Evolutionary conservation across 2,329 filamentous ascomycete species (phyloP).

Genomic region (Ceratocystis alfenasii): DNA sequence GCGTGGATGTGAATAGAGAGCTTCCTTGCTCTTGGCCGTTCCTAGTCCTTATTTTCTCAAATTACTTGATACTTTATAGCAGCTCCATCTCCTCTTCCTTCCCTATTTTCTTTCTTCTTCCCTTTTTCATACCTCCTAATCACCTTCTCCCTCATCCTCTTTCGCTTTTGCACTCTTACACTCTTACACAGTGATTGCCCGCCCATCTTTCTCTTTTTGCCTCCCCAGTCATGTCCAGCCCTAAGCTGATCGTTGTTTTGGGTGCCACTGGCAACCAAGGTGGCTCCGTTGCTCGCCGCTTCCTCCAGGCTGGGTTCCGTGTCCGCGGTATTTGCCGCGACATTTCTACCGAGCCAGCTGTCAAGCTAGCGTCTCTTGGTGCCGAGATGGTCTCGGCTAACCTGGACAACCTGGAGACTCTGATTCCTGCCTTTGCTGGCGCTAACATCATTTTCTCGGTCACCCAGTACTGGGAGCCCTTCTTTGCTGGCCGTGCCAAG

Average conservation of each 20-base stretch:
- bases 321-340: slow-evolving; percentile 41
- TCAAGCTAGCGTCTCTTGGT: slow-evolving; percentile 32
- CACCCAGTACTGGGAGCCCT: slow-evolving; percentile 45
- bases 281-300: slow-evolving; percentile 40
- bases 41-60: background rate
- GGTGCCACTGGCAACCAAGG: slow-evolving; percentile 42
- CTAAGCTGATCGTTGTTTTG: slow-evolving; percentile 35
- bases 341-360: slow-evolving; percentile 32
- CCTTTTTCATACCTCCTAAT: background rate
- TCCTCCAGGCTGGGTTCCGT: slow-evolving; percentile 33
- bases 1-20: background rate
- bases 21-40: background rate
- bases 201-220: background rate
- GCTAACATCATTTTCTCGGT: slow-evolving; percentile 43
- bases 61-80: background rate
- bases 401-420: slow-evolving; percentile 32
- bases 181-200: background rate
- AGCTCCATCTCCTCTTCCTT: background rate
- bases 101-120: background rate
- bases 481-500: slow-evolving; percentile 33
- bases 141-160: background rate
- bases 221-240: slow-evolving; percentile 19
- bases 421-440: slow-evolving; percentile 34
- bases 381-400: slow-evolving; percentile 37
- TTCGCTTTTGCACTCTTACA: background rate